Evolutionary conservation across 1,139 yeast species (phyloP).

Genomic region (Magnusiomyces tetraspermus): DNA sequence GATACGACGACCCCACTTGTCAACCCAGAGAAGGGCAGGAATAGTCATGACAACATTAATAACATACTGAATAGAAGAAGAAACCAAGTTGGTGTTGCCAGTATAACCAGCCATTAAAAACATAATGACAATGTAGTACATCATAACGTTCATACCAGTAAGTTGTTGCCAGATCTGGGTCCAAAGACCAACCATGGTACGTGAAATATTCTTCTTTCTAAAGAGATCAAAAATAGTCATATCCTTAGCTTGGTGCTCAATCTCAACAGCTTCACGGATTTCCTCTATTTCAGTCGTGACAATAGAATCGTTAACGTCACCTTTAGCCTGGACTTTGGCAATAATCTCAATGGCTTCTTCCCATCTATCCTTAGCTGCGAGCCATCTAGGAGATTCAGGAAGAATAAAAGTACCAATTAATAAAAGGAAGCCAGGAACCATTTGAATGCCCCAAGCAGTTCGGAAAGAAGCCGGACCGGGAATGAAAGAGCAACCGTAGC

Average conservation of each 20-base stretch:
- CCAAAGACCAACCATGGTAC: slow-evolving; percentile 46
- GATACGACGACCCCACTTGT: slow-evolving; percentile 48
- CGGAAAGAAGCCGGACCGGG: slow-evolving; percentile 48
- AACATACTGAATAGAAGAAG: slow-evolving; percentile 53
- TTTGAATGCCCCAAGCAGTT: slow-evolving; percentile 60
- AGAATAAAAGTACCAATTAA: slow-evolving; percentile 42
- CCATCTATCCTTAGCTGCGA: slow-evolving; percentile 54
- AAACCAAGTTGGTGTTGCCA: slow-evolving; percentile 34
- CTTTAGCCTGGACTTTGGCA: slow-evolving; percentile 44
- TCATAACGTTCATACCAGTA: slow-evolving; percentile 64
- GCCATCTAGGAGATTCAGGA: slow-evolving; percentile 73
- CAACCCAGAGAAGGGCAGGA: slow-evolving; percentile 41
- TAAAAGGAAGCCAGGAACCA: slow-evolving; percentile 49
- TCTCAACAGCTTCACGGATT: slow-evolving; percentile 40
- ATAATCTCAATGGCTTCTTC: slow-evolving; percentile 52
- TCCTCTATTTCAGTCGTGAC: slow-evolving; percentile 52
- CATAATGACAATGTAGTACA: slow-evolving; percentile 35
- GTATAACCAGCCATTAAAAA: slow-evolving; percentile 34
- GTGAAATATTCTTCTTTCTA: slow-evolving; percentile 38
- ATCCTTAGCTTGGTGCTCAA: slow-evolving; percentile 22
- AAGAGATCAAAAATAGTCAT: slow-evolving; percentile 40
- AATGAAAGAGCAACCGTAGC: slow-evolving; percentile 49
- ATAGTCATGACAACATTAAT: slow-evolving; percentile 34
- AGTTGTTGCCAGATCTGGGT: slow-evolving; percentile 68
- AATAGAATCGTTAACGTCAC: slow-evolving; percentile 43